phyloP scores from a whole-genome alignment of 805 yeast species.

The Yarrowia osloensis region DNA sequence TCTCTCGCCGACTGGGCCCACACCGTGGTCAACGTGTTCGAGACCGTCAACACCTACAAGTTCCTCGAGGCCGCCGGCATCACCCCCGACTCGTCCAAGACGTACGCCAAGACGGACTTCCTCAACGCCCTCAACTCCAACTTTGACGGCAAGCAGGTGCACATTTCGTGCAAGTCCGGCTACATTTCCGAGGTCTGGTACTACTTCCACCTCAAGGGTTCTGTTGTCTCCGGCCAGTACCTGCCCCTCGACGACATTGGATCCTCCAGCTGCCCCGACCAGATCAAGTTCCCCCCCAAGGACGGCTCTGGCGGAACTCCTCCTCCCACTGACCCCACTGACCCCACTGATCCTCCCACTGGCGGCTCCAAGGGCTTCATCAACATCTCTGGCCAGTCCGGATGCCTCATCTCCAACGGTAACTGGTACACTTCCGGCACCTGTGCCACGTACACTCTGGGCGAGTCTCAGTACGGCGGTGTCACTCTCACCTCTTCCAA shows the following conservation, averaged over 20 bases:
- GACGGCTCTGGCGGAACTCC: constrained; percentile 34
- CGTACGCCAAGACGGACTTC: constrained; percentile 55
- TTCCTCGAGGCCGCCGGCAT: constrained; percentile 71
- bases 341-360: constrained; percentile 37
- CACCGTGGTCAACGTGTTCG: constrained; percentile 59
- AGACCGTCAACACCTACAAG: constrained; percentile 63
- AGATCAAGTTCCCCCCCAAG: constrained; percentile 76
- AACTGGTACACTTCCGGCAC: constrained; percentile 79
- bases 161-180: constrained; percentile 56
- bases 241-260: constrained; percentile 56
- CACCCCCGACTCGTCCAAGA: constrained; percentile 58
- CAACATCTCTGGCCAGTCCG: constrained; percentile 54
- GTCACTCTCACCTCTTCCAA: constrained; percentile 64
- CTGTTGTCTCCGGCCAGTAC: constrained; percentile 66
- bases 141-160: constrained; percentile 55
- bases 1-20: constrained; percentile 70
- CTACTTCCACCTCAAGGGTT: constrained; percentile 72
- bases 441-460: constrained; percentile 73
- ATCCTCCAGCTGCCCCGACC: constrained; percentile 67
- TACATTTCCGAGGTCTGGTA: constrained; percentile 75
- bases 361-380: constrained; percentile 51
- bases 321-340: constrained; percentile 32
- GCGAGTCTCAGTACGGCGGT: constrained; percentile 70
- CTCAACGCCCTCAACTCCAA: constrained; percentile 43
- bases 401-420: constrained; percentile 85